Evolutionary conservation across 805 yeast species (phyloP), one percentile per base, ranked within the genome.

Genomic region (Teunomyces kruisii): DNA sequence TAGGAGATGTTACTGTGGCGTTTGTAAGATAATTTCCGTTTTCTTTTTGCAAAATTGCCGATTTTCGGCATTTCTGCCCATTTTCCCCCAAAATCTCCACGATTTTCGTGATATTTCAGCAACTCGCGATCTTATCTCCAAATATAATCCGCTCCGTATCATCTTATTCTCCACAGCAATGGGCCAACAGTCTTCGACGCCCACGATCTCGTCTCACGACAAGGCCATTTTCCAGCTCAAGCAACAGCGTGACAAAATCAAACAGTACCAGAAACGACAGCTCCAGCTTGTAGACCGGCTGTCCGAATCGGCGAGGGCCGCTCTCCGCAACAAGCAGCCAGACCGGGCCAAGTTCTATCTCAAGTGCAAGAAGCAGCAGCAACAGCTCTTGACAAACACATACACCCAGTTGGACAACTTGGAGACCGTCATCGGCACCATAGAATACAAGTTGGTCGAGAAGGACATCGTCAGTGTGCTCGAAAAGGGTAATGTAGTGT

Each of bases 391-490:
- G 2, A 68, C 68, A 17, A 84, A 83, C 52, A 85, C 96, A 0
- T 85, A 83, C 31, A 80, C 77, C 35, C 99, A 94, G 64, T 70
- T 91, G 26, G 84, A 83, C 45, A 85, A 86, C 31, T 64, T 94
- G 30, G 97, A 92, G 61, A 78, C 80, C 48, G 76, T 94, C 62
- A 85, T 88, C 7, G 78, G 82, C 16, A 83, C 83, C 8, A 86
- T 94, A 30, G 98, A 94, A 64, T 90, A 89, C 68, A 92, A 96
- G 57, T 67, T 88, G 46, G 83, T 94, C 27, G 98, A 94, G 60
- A 81, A 82, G 50, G 96, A 90, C 56, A 90, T 94, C 33, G 53
- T 91, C 3, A 78, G 77, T 47, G 97, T 97, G 0, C 69, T 94
- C 26, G 75, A 83, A 53, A 83, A 85, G 52, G 98, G 99, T 17